Percentiles rank a stretch among this genome's conserved stretches.
Evolutionary conservation across 2,329 filamentous ascomycete genomes (phyloP).

Genomic region (Simplicillium aogashimaense): DNA sequence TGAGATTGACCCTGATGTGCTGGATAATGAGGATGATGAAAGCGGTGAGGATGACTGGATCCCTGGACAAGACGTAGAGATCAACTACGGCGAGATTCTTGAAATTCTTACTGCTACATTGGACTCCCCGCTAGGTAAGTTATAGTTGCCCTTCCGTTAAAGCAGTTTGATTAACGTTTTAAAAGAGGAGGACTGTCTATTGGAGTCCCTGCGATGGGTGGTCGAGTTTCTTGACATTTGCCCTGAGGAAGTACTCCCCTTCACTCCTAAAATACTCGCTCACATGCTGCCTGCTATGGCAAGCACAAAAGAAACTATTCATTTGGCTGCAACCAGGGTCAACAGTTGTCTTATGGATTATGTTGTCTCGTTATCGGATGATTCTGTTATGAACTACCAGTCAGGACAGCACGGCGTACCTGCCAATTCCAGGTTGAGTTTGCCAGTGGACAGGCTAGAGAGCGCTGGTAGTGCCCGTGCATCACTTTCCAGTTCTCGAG

Average conservation of each 20-base stretch:
- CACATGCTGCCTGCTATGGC: slow-evolving; percentile 92
- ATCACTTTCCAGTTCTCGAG: slow-evolving; percentile 42
- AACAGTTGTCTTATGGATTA: slow-evolving; percentile 90
- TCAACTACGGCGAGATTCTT: slow-evolving; percentile 85
- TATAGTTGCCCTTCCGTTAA: not conserved
- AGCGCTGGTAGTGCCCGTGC: slow-evolving; percentile 37
- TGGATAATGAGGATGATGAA: slow-evolving; percentile 46
- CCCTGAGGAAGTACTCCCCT: slow-evolving; percentile 89
- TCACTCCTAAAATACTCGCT: slow-evolving; percentile 84
- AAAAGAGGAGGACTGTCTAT: slow-evolving; percentile 77
- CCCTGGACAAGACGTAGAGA: slow-evolving; percentile 90
- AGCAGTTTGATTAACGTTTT: slow-evolving; percentile 7
- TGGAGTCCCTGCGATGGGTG: slow-evolving; percentile 90
- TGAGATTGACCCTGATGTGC: slow-evolving; percentile 47
- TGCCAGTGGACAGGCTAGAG: slow-evolving; percentile 34
- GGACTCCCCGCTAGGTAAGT: slow-evolving; percentile 65
- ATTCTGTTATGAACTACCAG: slow-evolving; percentile 25
- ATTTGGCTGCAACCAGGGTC: slow-evolving; percentile 77
- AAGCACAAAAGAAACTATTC: slow-evolving; percentile 80
- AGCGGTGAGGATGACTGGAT: slow-evolving; percentile 89
- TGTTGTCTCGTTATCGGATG: slow-evolving; percentile 81
- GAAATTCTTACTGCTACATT: slow-evolving; percentile 87
- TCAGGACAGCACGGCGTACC: slow-evolving; percentile 11
- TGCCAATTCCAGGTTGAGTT: slow-evolving; percentile 29
- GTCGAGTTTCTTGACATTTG: slow-evolving; percentile 96